A percentile compares a stretch with the other conserved stretches of the same genome.
Conservation (phyloP, 2,329 filamentous ascomycete genomes). For the Aspergillus sp. region DNA sequence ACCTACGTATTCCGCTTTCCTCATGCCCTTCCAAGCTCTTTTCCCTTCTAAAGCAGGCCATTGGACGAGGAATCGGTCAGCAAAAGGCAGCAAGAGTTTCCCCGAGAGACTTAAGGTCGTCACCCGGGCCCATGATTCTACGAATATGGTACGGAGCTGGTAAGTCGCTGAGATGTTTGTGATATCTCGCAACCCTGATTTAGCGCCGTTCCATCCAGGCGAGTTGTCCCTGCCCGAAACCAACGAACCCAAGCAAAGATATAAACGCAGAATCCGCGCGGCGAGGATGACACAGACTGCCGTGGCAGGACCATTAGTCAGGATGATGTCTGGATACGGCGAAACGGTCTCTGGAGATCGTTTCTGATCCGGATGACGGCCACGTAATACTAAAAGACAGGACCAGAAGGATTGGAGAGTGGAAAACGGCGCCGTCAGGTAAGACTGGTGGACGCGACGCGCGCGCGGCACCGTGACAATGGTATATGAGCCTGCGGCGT, state of each 20-base stretch:
- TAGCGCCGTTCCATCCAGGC: background rate
- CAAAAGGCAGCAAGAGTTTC: slow-evolving; percentile 68
- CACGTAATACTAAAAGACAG: slow-evolving; percentile 58
- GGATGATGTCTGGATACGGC: slow-evolving; percentile 68
- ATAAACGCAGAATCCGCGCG: slow-evolving; percentile 55
- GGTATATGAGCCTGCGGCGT: slow-evolving; percentile 51
- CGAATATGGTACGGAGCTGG: slow-evolving; percentile 74
- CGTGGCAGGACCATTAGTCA: slow-evolving; percentile 87
- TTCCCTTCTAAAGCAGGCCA: slow-evolving; percentile 63
- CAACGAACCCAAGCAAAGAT: slow-evolving; percentile 29
- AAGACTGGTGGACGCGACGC: slow-evolving; percentile 76
- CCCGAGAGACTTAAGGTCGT: slow-evolving; percentile 81
- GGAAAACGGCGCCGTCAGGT: slow-evolving; percentile 69
- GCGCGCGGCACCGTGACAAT: slow-evolving; percentile 72
- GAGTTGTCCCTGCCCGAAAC: slow-evolving; percentile 5
- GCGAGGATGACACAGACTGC: slow-evolving; percentile 72
- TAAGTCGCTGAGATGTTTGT: slow-evolving; percentile 33
- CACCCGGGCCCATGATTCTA: slow-evolving; percentile 91
- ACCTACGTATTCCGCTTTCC: slow-evolving; percentile 40
- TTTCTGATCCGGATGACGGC: slow-evolving; percentile 34
- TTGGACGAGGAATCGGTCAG: slow-evolving; percentile 80
- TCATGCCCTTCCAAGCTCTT: slow-evolving; percentile 38
- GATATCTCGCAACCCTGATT: slow-evolving; percentile 3
- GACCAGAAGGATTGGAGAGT: slow-evolving; percentile 64
- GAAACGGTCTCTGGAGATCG: slow-evolving; percentile 22